Evolutionary conservation across 169 alveolate species (phyloP).

Genomic region (Eimeria maxima): DNA sequence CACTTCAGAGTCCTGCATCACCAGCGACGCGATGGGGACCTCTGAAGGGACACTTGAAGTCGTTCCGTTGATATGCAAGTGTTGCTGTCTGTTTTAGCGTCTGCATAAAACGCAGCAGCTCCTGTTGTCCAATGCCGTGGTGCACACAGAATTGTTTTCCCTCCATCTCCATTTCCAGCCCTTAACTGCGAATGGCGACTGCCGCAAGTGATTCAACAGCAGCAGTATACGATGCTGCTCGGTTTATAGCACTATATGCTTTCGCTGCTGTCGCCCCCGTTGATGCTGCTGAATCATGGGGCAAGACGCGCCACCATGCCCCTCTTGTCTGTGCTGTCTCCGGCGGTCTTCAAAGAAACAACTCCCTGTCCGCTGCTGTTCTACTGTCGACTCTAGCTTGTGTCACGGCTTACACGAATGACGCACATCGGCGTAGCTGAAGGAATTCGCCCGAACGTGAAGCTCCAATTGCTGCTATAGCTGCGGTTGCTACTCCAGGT

Average conservation of each 20-base stretch:
- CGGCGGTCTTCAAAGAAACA: not conserved
- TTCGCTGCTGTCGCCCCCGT: constrained; percentile 1
- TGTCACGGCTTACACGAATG: not conserved
- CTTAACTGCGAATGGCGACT: not conserved
- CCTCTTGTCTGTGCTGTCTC: not conserved
- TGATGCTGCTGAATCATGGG: not conserved
- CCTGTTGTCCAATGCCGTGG: not conserved
- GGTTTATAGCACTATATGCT: not conserved
- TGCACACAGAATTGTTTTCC: not conserved
- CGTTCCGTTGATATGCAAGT: not conserved
- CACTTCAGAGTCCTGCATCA: not conserved
- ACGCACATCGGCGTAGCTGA: not conserved
- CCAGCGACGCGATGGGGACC: not conserved
- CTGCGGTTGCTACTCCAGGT: not conserved
- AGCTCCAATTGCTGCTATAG: constrained; percentile 8
- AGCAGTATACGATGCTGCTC: not conserved
- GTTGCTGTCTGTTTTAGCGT: not conserved
- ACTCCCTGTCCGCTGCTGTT: not conserved
- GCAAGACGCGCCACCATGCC: not conserved
- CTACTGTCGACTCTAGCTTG: not conserved
- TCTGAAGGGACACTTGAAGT: not conserved
- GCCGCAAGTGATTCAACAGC: constrained; percentile 16
- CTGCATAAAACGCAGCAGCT: not conserved
- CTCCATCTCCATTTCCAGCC: not conserved
- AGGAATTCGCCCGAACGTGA: not conserved